Evolutionary conservation across 73 alveolate species (phyloP).

Genomic region (Symbiodinium natans): DNA sequence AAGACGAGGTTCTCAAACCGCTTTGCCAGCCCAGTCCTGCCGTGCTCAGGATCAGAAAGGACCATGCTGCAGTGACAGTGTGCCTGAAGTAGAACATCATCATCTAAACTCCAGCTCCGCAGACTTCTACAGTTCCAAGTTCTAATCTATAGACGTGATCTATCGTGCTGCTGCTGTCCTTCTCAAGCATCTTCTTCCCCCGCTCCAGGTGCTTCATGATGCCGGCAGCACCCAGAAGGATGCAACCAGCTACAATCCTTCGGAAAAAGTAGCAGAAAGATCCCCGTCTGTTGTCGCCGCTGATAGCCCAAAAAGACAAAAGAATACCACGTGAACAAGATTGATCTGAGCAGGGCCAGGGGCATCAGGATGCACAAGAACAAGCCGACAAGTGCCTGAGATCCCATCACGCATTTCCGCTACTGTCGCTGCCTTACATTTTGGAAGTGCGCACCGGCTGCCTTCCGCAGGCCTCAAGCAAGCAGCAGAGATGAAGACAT

Average conservation of each 20-base stretch:
- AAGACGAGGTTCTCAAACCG: neutral
- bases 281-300: too few relatives aligned
- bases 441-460: too few relatives aligned
- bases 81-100: neutral
- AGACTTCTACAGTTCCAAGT: neutral
- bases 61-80: too few relatives aligned
- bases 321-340: too few relatives aligned
- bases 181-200: constrained; percentile 24
- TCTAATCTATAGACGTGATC: neutral
- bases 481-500: too few relatives aligned
- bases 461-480: too few relatives aligned
- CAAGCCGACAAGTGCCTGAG: constrained; percentile 60
- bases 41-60: too few relatives aligned
- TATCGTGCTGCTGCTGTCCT: neutral
- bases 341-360: too few relatives aligned
- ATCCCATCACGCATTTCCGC: neutral
- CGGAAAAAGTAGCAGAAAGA: neutral
- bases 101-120: neutral
- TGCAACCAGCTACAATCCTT: constrained; percentile 45
- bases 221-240: constrained; percentile 67
- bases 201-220: constrained; percentile 37
- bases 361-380: constrained; percentile 70
- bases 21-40: constrained; percentile 90
- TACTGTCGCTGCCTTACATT: too few relatives aligned
- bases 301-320: too few relatives aligned